These are phyloP conservation scores for Tolypocladium ovalisporum DNA, from an alignment of 2,329 filamentous ascomycete genomes.

Conservation along the genomic window DNA sequence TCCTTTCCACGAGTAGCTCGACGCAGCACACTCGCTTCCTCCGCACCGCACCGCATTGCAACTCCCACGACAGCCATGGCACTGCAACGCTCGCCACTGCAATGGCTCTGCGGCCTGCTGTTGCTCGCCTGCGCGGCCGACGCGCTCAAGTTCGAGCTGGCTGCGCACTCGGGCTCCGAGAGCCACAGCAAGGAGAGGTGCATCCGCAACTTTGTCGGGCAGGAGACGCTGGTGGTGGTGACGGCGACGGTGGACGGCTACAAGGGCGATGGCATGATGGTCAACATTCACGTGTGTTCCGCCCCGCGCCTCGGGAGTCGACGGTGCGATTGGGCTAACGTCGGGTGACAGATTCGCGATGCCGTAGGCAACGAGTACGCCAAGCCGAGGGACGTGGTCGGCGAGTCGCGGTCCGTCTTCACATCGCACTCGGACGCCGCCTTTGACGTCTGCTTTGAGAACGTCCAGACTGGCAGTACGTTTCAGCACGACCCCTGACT, in stretches of 20 bases:
- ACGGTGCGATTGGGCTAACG: background rate
- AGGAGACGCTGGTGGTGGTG: conserved; percentile 89
- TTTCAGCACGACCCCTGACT: conserved; percentile 9
- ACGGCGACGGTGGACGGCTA: conserved; percentile 79
- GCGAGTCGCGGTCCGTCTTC: conserved; percentile 88
- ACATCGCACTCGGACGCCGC: conserved; percentile 84
- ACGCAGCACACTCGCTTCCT: background rate
- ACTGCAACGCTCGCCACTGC: conserved; percentile 39
- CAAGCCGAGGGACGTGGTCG: conserved; percentile 78
- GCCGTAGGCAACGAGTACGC: conserved; percentile 94
- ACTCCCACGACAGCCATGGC: conserved; percentile 29
- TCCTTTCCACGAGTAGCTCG: conserved; percentile 7
- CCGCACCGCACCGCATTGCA: background rate
- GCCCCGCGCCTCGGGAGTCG: background rate
- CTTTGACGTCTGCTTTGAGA: conserved; percentile 96
- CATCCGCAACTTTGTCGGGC: conserved; percentile 89
- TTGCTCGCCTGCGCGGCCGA: conserved; percentile 41
- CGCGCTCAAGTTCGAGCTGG: conserved; percentile 90
- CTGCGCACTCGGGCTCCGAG: conserved; percentile 44
- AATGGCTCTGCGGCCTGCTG: conserved; percentile 46
- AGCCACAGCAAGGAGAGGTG: conserved; percentile 67
- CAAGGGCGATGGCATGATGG: conserved; percentile 81
- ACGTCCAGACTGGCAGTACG: conserved; percentile 62
- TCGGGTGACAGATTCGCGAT: conserved; percentile 69
- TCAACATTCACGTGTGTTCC: conserved; percentile 78